Conservation (phyloP, 169 alveolate species). For the Plasmodium cynomolgi region DNA sequence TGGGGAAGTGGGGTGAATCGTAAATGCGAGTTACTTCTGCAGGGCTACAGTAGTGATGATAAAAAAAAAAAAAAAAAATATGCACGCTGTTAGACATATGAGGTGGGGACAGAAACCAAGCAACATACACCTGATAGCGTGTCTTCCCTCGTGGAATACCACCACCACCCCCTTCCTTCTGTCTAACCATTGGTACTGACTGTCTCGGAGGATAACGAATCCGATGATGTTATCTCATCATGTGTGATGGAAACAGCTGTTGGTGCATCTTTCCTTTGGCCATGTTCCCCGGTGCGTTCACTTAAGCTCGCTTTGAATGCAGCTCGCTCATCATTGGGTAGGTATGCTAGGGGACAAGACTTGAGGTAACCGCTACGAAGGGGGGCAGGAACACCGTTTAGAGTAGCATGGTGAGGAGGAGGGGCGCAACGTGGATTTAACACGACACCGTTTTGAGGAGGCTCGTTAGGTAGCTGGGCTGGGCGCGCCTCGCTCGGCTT, state of each 20-base stretch:
- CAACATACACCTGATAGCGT: neutral
- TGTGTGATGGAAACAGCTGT: neutral
- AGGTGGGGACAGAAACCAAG: neutral
- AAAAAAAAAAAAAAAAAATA: too few relatives aligned
- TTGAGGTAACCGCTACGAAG: slow-evolving; percentile 40
- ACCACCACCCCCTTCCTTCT: neutral
- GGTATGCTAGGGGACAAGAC: slow-evolving; percentile 24
- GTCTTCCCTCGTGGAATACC: neutral
- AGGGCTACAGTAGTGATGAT: neutral
- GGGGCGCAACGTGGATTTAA: neutral
- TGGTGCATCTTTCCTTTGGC: neutral
- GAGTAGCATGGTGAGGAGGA: neutral
- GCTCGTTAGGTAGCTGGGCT: neutral
- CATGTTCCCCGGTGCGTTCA: neutral
- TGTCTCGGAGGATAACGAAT: neutral
- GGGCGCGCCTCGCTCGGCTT: neutral
- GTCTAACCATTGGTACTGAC: neutral
- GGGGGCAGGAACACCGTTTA: neutral
- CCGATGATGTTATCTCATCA: neutral
- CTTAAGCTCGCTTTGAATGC: neutral
- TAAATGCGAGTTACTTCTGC: neutral
- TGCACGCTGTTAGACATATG: neutral
- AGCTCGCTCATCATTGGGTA: neutral
- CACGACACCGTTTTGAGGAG: neutral
- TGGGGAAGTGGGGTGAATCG: neutral